These are phyloP conservation scores for Fusarium sp. DNA, from an alignment of 2,329 filamentous ascomycete species.

Conservation along the genomic window DNA sequence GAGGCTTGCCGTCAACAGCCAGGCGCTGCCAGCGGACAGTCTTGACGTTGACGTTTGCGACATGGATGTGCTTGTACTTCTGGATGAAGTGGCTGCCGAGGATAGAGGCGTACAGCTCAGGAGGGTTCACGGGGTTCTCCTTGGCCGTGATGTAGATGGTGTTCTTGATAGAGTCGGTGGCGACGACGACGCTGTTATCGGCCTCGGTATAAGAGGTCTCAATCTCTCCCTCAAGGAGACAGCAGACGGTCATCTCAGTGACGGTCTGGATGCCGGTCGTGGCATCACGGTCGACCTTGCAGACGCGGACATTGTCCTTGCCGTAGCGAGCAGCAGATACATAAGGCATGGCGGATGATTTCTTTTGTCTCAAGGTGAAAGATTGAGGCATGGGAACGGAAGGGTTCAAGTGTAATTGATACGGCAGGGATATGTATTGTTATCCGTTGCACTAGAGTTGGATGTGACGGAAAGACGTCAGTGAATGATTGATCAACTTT, in stretches of 20 bases:
- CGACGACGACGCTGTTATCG: constrained; percentile 95
- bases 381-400: constrained; percentile 22
- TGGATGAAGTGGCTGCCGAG: constrained; percentile 90
- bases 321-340: constrained; percentile 79
- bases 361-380: constrained; percentile 27
- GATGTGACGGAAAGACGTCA: constrained; percentile 4
- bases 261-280: constrained; percentile 84
- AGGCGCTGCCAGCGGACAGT: constrained; percentile 95
- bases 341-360: constrained; percentile 59
- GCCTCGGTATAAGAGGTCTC: constrained; percentile 89
- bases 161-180: constrained; percentile 98
- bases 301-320: constrained; percentile 98
- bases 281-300: constrained; percentile 89
- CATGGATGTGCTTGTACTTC: constrained; percentile 88
- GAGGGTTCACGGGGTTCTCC: constrained; percentile 90
- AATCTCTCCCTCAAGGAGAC: constrained; percentile 92
- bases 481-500: background rate
- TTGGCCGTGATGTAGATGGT: constrained; percentile 96
- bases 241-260: constrained; percentile 94
- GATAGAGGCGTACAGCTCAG: constrained; percentile 89
- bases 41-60: constrained; percentile 82
- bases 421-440: constrained; percentile 2
- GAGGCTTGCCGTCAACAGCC: constrained; percentile 85
- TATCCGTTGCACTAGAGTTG: constrained; percentile 2
- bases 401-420: constrained; percentile 17